Evolutionary conservation across 805 yeast species (phyloP).

Genomic region (Tetrapisispora phaffii): DNA sequence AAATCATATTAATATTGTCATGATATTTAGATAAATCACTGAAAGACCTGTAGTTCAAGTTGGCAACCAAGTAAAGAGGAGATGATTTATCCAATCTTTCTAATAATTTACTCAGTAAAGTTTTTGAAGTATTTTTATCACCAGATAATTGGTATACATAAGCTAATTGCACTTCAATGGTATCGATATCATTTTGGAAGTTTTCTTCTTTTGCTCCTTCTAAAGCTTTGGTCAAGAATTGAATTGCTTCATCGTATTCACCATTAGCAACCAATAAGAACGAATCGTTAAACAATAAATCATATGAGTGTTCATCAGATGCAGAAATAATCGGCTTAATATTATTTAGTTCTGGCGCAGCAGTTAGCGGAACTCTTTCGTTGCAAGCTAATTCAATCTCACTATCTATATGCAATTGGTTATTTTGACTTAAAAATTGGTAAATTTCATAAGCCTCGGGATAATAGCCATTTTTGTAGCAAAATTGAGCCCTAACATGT

Average conservation of each 20-base stretch:
- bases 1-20: slow-evolving; percentile 22
- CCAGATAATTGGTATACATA: slow-evolving; percentile 41
- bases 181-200: slow-evolving; percentile 41
- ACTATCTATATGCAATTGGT: slow-evolving; percentile 28
- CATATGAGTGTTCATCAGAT: slow-evolving; percentile 37
- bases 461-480: slow-evolving; percentile 42
- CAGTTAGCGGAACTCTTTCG: slow-evolving; percentile 59
- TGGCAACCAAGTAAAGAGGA: slow-evolving; percentile 24
- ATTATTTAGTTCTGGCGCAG: slow-evolving; percentile 19
- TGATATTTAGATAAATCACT: slow-evolving; percentile 24
- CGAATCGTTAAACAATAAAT: slow-evolving; percentile 55
- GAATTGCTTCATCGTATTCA: slow-evolving; percentile 33
- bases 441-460: slow-evolving; percentile 44
- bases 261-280: slow-evolving; percentile 41
- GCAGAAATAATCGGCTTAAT: slow-evolving; percentile 9
- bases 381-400: slow-evolving; percentile 55
- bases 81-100: slow-evolving; percentile 15
- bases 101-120: slow-evolving; percentile 30
- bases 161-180: slow-evolving; percentile 53
- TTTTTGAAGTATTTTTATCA: slow-evolving; percentile 29
- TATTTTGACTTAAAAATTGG: slow-evolving; percentile 33
- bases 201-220: slow-evolving; percentile 33
- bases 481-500: slow-evolving; percentile 45
- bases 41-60: slow-evolving; percentile 26
- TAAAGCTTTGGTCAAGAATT: slow-evolving; percentile 38